Evolutionary conservation across 2,329 filamentous ascomycete species (phyloP), one percentile per base, ranked within the genome.

Genomic region (Stagonosporopsis rhizophila): DNA sequence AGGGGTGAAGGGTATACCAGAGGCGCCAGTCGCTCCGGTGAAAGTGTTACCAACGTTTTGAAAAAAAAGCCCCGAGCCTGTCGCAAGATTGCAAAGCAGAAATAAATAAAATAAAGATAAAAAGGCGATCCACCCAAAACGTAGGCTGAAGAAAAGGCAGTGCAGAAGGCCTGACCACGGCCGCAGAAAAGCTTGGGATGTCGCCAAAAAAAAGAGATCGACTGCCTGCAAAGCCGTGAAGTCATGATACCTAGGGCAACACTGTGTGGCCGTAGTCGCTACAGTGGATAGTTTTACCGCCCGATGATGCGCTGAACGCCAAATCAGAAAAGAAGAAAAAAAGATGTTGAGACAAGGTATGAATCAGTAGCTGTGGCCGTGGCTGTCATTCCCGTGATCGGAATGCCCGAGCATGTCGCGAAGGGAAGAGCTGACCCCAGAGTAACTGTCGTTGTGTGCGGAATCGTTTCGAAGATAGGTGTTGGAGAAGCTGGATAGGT

Each of bases 391-490:
- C 35, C 74, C 70, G 14, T 75, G 65, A 39, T 62, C 67, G 19
- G 57, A 49, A 19, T 59, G 53, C 32, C 75, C 73, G 40, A 75
- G 67, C 27, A 76, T 72, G 53, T 77, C 75, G 6, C 74, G 72
- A 3, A 76, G 63, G 12, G 73, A 72, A 32, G 74, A 68, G 27
- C 68, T 71, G 20, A 75, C 66, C 40, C 69, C 67, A 20, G 71
- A 67, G 52, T 76, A 77, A 48, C 71, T 68, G 2, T 76, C 74
- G 42, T 62, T 68, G 34, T 75, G 71, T 17, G 62, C 63, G 17
- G 69, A 69, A 37, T 76, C 71, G 47, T 72, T 75, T 52, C 75
- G 68, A 40, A 77, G 60, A 56, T 76, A 77, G 17, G 73, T 73
- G 59, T 69, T 75, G 27, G 71, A 64, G 51, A 77, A 77, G 3